Conservation (phyloP, 2,329 filamentous ascomycete species). For the Capronia americana region DNA sequence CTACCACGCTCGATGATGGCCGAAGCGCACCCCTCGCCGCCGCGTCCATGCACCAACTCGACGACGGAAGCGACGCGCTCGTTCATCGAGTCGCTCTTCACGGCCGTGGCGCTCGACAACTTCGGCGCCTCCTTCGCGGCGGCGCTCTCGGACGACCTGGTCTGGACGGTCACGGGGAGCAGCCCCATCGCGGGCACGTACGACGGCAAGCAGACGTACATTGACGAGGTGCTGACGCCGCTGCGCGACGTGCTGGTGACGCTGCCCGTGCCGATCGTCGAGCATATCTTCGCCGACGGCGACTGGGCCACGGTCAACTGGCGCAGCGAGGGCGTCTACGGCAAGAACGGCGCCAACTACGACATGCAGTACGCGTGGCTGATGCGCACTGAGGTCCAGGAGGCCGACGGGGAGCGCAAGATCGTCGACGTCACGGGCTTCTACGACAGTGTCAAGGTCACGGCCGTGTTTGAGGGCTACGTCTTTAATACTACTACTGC, state of each 20-base stretch:
- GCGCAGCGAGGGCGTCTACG: slow-evolving; percentile 24
- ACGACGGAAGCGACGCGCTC: slow-evolving; percentile 24
- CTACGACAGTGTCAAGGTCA: slow-evolving; percentile 30
- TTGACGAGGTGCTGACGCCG: slow-evolving; percentile 29
- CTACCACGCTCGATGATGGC: slow-evolving; percentile 14
- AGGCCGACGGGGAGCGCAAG: slow-evolving; percentile 12
- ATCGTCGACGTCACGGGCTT: slow-evolving; percentile 32
- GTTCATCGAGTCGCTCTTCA: slow-evolving; percentile 32
- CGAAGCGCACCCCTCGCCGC: slow-evolving; percentile 10
- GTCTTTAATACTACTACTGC: slow-evolving; percentile 17
- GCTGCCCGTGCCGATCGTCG: slow-evolving; percentile 29
- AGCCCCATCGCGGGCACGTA: slow-evolving; percentile 28
- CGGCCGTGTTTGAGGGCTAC: slow-evolving; percentile 29
- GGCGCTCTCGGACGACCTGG: slow-evolving; percentile 24
- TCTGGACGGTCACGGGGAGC: slow-evolving; percentile 29
- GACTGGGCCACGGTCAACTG: slow-evolving; percentile 30
- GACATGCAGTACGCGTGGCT: slow-evolving; percentile 34
- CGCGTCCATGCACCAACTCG: background rate
- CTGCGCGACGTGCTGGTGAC: slow-evolving; percentile 24
- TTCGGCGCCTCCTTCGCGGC: slow-evolving; percentile 27
- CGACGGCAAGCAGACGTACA: slow-evolving; percentile 26
- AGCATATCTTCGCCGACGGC: slow-evolving; percentile 30
- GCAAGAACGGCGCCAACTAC: slow-evolving; percentile 32
- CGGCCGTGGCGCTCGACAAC: slow-evolving; percentile 29
- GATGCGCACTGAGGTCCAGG: slow-evolving; percentile 24